A percentile compares a stretch with the other conserved stretches of the same genome.
Evolutionary conservation across 2,329 filamentous ascomycete species (phyloP).

Genomic region (Colletotrichum liriopes): DNA sequence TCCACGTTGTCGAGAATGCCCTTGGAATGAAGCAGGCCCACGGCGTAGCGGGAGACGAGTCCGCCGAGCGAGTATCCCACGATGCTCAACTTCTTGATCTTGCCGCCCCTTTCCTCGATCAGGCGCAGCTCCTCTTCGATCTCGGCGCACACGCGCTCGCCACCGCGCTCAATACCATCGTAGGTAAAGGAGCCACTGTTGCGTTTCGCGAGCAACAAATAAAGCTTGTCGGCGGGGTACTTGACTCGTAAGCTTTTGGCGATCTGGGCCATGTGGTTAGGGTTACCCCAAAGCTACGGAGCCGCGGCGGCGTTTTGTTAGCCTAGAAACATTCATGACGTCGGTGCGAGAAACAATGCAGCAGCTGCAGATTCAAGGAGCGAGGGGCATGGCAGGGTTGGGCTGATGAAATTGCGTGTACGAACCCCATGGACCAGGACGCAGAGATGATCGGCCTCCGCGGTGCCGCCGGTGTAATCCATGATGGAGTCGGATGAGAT

Average conservation of each 20-base stretch:
- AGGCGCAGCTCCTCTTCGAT: constrained; percentile 75
- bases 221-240: constrained; percentile 74
- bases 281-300: constrained; percentile 82
- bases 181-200: constrained; percentile 83
- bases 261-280: constrained; percentile 79
- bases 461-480: constrained; percentile 66
- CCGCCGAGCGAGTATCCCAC: constrained; percentile 93
- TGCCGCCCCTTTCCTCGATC: constrained; percentile 74
- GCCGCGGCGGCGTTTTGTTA: constrained; percentile 43
- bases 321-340: constrained; percentile 45
- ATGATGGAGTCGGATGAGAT: constrained; percentile 53
- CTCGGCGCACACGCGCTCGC: constrained; percentile 77
- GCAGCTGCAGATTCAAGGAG: not conserved
- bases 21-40: constrained; percentile 86
- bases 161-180: constrained; percentile 78
- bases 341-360: constrained; percentile 36
- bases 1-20: constrained; percentile 85
- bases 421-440: constrained; percentile 84
- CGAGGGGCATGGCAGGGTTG: constrained; percentile 23
- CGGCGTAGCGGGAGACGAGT: constrained; percentile 86
- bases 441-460: constrained; percentile 78
- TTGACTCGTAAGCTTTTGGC: constrained; percentile 75
- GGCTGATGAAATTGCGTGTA: constrained; percentile 39
- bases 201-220: constrained; percentile 80
- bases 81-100: constrained; percentile 86